A percentile compares a stretch with the other conserved stretches of the same genome.
phyloP scores from a whole-genome alignment of 495 filamentous ascomycete genomes.

The Talaromyces nanjingensis region DNA sequence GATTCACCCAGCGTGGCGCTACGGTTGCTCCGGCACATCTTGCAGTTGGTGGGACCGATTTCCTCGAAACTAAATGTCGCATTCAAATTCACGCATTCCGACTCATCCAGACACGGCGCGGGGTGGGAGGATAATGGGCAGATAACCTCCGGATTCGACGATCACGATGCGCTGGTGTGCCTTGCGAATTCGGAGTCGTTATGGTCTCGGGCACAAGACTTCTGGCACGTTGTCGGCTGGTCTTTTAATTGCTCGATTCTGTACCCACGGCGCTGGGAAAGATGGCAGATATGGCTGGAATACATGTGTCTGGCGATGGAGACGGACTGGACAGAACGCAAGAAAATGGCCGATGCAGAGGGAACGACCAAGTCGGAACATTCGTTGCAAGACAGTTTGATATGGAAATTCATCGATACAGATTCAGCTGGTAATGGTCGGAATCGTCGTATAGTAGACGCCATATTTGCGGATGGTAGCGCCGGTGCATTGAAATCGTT shows the following conservation, averaged over 20 bases:
- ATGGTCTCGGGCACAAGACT: conserved; percentile 70
- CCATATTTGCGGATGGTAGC: conserved; percentile 61
- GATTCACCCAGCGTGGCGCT: conserved; percentile 49
- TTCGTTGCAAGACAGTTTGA: conserved; percentile 41
- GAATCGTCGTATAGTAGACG: conserved; percentile 48
- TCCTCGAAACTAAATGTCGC: conserved; percentile 42
- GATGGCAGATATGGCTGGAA: conserved; percentile 76
- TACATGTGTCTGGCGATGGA: conserved; percentile 74
- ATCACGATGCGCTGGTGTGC: conserved; percentile 35
- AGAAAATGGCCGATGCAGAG: conserved; percentile 11
- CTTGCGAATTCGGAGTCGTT: conserved; percentile 58
- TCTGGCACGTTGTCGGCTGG: conserved; percentile 90
- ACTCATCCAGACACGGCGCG: conserved; percentile 26
- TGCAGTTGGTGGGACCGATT: conserved; percentile 43
- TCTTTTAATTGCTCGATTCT: conserved; percentile 84
- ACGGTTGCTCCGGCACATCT: conserved; percentile 51
- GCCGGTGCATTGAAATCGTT: conserved; percentile 44
- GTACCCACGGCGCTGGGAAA: conserved; percentile 64
- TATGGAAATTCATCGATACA: conserved; percentile 45
- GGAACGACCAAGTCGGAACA: conserved; percentile 19
- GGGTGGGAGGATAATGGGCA: conserved; percentile 19
- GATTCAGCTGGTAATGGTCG: conserved; percentile 28
- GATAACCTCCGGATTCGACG: conserved; percentile 12
- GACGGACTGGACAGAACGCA: conserved; percentile 61
- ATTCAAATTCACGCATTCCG: conserved; percentile 44